These are phyloP conservation scores for Pseudozyma tsukubaensis DNA, from an alignment of 1,284 basidiomycete genomes.

Conservation along the genomic window DNA sequence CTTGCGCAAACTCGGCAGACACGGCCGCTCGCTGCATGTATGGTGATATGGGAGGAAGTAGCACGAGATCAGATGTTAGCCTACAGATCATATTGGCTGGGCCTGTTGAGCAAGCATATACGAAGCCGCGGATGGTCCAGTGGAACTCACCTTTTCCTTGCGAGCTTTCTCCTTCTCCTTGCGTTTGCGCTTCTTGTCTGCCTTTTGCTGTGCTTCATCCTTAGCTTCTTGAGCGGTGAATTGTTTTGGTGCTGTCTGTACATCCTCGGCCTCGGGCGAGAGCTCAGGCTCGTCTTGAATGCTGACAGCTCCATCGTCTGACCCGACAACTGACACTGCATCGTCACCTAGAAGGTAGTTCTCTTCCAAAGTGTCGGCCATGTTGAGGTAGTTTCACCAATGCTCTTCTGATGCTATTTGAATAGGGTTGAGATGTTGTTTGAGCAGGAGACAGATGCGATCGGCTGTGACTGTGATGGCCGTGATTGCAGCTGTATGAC, in stretches of 20 bases:
- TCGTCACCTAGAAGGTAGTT: slow-evolving; percentile 59
- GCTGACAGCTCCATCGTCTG: slow-evolving; percentile 46
- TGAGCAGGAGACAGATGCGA: not conserved
- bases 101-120: no score
- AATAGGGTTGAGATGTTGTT: not conserved
- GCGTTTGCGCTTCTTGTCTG: slow-evolving; percentile 55
- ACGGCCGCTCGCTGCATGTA: slow-evolving; percentile 48
- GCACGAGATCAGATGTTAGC: not conserved
- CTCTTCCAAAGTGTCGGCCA: slow-evolving; percentile 62
- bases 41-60: not conserved
- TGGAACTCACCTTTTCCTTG: slow-evolving; percentile 52
- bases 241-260: not conserved
- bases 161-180: slow-evolving; percentile 56
- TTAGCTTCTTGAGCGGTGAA: slow-evolving; percentile 13
- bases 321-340: slow-evolving; percentile 27
- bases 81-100: not conserved
- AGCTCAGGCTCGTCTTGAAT: slow-evolving; percentile 31
- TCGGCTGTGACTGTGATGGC: not conserved
- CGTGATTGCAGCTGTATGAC: no score
- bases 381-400: slow-evolving; percentile 12
- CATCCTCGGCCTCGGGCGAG: slow-evolving; percentile 4
- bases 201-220: slow-evolving; percentile 49
- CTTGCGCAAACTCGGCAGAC: slow-evolving; percentile 38
- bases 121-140: no score
- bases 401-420: not conserved